These are phyloP conservation scores for Chernovozyma aurita DNA, from an alignment of 1,139 yeast genomes.

Conservation along the genomic window DNA sequence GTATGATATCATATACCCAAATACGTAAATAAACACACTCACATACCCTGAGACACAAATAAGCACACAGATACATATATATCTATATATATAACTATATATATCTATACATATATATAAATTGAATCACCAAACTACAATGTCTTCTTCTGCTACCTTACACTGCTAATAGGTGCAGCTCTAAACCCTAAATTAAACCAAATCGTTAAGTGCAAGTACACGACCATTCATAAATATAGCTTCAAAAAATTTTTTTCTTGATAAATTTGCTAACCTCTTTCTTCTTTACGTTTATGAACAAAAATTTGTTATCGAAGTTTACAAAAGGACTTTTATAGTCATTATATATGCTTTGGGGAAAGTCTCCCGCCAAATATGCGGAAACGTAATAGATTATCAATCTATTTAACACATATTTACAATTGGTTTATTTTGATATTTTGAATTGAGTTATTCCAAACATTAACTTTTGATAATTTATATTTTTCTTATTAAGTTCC, in stretches of 20 bases:
- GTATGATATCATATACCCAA: background rate
- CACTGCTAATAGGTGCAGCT: too few relatives aligned
- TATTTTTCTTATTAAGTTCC: conserved; percentile 4
- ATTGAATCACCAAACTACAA: too few relatives aligned
- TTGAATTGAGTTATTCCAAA: background rate
- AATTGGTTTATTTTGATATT: background rate
- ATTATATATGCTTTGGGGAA: conserved; percentile 72
- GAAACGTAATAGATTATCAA: conserved; percentile 50
- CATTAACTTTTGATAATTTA: background rate
- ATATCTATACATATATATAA: too few relatives aligned
- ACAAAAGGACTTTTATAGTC: conserved; percentile 43
- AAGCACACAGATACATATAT: too few relatives aligned
- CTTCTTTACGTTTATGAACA: conserved; percentile 52
- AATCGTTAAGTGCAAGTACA: too few relatives aligned
- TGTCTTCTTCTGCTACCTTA: too few relatives aligned
- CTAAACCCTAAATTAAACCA: too few relatives aligned
- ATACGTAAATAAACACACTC: background rate
- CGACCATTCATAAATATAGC: too few relatives aligned
- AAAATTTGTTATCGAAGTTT: conserved; percentile 87
- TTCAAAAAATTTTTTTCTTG: too few relatives aligned
- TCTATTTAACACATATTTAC: conserved; percentile 20
- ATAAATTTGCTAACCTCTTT: conserved; percentile 11
- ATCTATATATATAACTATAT: too few relatives aligned
- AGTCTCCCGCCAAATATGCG: conserved; percentile 85
- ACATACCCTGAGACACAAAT: too few relatives aligned